Evolutionary conservation across 1,139 yeast genomes (phyloP), one percentile per base, ranked within the genome.

Genomic region (Zygosaccharomyces sapae): DNA sequence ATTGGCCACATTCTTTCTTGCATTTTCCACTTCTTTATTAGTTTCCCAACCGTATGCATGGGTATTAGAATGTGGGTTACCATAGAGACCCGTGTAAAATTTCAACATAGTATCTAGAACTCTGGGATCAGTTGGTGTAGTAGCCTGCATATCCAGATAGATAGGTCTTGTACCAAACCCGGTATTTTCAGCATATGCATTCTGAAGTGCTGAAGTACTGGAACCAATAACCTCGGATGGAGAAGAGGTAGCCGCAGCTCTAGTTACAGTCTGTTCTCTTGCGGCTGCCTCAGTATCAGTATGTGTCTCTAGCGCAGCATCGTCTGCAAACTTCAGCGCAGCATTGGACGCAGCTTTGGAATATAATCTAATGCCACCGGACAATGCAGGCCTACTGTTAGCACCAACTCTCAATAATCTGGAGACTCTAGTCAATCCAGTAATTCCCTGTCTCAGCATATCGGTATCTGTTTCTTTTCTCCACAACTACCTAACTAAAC

Each of bases 31-130:
- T 51, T 86, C 96, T 58, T 78, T 79, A 51, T 90, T 97, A 4
- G 98, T 86, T 70, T 92, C 99, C 99, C 99, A 92, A 33, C 99
- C 99, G 66, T 92, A 92, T n/a, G 96, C 80, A 66, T 92, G 97
- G 9, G 98, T 94, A 47, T 95, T 81, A 3, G 97, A 88, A 68
- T 92, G 99, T 9, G 98, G 98, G 67, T 92, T 92, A 49, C 99
- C 99, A 65, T 89, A 92, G 49, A 86, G 75, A n/a, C 97, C 97
- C 3, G 97, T 90, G 69, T 83, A 89, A 66, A 85, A 92, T 61
- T 81, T 84, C 61, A 94, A 71, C 98, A 94, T 92, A 58, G 81
- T 86, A 67, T 92, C 99, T 59, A 94, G 72, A 5, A 92, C 99
- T 51, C 99, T 77, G 33, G 98, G 98, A 65, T 92, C 99, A 3